Percentiles rank a stretch among this genome's conserved stretches.
Evolutionary conservation across 352 stramenopile species (phyloP).

Genomic region (Pythium monospermum): DNA sequence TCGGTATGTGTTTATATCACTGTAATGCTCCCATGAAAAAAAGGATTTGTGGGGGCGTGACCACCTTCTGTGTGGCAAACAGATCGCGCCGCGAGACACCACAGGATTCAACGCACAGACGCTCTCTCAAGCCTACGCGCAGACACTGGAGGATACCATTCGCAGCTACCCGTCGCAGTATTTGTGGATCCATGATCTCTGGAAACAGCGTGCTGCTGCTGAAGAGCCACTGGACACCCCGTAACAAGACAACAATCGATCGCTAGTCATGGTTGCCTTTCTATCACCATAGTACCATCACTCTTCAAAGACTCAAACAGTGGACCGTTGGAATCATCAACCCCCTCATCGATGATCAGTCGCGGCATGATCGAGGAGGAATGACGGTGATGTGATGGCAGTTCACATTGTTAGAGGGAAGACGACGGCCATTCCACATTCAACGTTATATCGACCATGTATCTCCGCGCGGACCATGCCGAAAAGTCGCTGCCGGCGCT

Average conservation of each 20-base stretch:
- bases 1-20: conserved; percentile 17
- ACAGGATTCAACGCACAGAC: background rate
- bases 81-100: background rate
- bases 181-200: conserved; percentile 55
- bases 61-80: background rate
- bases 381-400: background rate
- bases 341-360: too few relatives aligned
- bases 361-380: too few relatives aligned
- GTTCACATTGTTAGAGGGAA: background rate
- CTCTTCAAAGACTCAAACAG: background rate
- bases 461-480: conserved; percentile 17
- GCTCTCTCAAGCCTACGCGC: conserved; percentile 38
- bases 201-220: conserved; percentile 8
- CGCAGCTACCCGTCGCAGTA: conserved; percentile 35
- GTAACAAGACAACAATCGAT: background rate
- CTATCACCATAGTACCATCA: background rate
- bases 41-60: background rate
- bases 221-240: conserved; percentile 3
- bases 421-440: background rate
- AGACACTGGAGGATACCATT: conserved; percentile 30
- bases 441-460: conserved; percentile 7
- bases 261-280: background rate
- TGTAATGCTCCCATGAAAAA: conserved; percentile 5
- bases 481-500: conserved; percentile 16
- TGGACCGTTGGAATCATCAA: too few relatives aligned